Conservation (phyloP, 1,139 yeast genomes). For the Yamadazyma sp. region DNA sequence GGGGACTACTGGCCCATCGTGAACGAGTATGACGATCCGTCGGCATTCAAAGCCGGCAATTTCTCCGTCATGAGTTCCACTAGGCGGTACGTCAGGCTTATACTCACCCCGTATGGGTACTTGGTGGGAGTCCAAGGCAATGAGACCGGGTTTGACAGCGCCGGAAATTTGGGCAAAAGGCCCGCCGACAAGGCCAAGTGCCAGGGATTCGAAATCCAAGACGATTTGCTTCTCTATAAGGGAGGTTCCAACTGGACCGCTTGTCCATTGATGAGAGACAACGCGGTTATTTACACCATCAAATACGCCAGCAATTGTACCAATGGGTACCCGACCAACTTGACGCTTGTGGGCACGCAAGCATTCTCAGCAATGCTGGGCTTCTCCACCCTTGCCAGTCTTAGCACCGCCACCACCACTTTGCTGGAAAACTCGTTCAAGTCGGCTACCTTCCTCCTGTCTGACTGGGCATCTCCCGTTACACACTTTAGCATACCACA, state of each 20-base stretch:
- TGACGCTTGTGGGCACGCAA: slow-evolving; percentile 6
- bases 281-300: slow-evolving; percentile 6
- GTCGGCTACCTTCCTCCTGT: slow-evolving; percentile 1
- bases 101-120: slow-evolving; percentile 13
- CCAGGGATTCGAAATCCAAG: slow-evolving; percentile 8
- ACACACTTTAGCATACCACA: slow-evolving; percentile 1
- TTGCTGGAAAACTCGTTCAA: slow-evolving; percentile 10
- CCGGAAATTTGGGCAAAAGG: slow-evolving; percentile 10
- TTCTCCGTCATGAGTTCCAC: slow-evolving; percentile 3
- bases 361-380: not conserved
- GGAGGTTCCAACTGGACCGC: slow-evolving; percentile 10
- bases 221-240: slow-evolving; percentile 8
- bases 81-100: slow-evolving; percentile 7
- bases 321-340: slow-evolving; percentile 7
- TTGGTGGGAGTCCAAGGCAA: slow-evolving; percentile 4
- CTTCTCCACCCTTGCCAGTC: slow-evolving; percentile 1
- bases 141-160: slow-evolving; percentile 9
- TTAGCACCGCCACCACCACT: slow-evolving; percentile 3
- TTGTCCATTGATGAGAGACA: slow-evolving; percentile 10
- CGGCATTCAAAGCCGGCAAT: slow-evolving; percentile 11
- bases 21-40: slow-evolving; percentile 7
- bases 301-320: slow-evolving; percentile 8
- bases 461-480: not conserved
- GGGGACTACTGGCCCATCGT: slow-evolving; percentile 11
- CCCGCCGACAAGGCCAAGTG: slow-evolving; percentile 2